phyloP scores from a whole-genome alignment of 345 rosid species.

The Populus simonii region DNA sequence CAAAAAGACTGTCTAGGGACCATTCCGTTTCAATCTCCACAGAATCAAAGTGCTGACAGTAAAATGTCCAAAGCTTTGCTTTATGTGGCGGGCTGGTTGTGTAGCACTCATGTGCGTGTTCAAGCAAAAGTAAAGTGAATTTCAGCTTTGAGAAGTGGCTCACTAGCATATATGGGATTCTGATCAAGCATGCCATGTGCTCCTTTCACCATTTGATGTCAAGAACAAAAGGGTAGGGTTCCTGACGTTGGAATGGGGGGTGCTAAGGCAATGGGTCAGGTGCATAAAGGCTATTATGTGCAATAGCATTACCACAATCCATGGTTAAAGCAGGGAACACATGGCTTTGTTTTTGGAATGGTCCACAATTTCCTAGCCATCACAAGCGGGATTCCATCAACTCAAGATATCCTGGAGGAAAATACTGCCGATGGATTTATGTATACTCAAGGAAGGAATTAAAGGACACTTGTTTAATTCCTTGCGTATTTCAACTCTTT shows the following conservation, averaged over 20 bases:
- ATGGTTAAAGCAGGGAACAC: background rate
- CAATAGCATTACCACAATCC: background rate
- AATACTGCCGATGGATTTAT: background rate
- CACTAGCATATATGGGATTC: background rate
- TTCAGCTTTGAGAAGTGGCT: background rate
- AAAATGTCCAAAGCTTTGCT: background rate
- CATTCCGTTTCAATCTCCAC: background rate
- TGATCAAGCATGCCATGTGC: slow-evolving; percentile 2
- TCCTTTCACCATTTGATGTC: background rate
- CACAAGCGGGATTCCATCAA: background rate
- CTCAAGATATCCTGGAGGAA: background rate
- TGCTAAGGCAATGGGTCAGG: background rate
- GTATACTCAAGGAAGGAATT: background rate
- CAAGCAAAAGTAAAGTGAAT: background rate
- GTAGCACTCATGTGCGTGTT: background rate
- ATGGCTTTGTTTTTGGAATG: background rate
- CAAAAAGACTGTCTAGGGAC: background rate
- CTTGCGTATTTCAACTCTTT: background rate
- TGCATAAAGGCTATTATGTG: background rate
- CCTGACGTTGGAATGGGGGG: background rate
- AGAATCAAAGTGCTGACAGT: background rate
- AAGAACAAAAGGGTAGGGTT: slow-evolving; percentile 1
- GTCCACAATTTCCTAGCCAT: background rate
- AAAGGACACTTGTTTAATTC: background rate
- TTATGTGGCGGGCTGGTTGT: background rate